These are phyloP conservation scores for Lecanicillium sp. DNA, from an alignment of 2,329 filamentous ascomycete species.

Conservation along the genomic window DNA sequence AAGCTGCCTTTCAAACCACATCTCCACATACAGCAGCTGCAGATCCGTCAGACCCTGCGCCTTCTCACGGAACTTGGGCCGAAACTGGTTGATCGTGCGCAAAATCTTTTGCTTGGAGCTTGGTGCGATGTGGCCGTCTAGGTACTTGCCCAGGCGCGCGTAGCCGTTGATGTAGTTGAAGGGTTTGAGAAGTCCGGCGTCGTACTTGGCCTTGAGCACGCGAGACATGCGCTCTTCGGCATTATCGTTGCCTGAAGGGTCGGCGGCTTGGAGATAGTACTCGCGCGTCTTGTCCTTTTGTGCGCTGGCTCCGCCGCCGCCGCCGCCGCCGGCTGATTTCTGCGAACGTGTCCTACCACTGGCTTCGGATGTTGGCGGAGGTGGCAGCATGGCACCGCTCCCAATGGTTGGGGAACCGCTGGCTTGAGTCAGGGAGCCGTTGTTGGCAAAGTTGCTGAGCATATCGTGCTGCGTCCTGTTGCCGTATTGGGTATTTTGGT, in stretches of 20 bases:
- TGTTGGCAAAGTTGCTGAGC: constrained; percentile 40
- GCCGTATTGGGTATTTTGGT: constrained; percentile 28
- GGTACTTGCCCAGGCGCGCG: constrained; percentile 78
- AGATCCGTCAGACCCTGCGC: constrained; percentile 89
- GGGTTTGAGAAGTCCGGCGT: constrained; percentile 86
- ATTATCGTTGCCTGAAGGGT: constrained; percentile 75
- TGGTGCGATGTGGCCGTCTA: constrained; percentile 79
- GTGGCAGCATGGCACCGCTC: constrained; percentile 37
- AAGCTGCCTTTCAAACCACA: constrained; percentile 96
- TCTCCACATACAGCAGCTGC: constrained; percentile 89
- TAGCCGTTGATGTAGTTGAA: constrained; percentile 99
- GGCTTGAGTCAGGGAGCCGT: constrained; percentile 17
- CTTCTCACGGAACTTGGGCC: constrained; percentile 92
- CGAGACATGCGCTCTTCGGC: constrained; percentile 95
- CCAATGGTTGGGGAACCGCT: constrained; percentile 15
- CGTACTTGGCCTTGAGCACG: constrained; percentile 88
- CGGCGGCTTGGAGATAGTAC: constrained; percentile 94
- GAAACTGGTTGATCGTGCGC: constrained; percentile 82
- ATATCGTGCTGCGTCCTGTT: constrained; percentile 36
- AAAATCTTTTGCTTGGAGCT: constrained; percentile 84
- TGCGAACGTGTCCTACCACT: constrained; percentile 50
- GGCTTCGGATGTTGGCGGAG: constrained; percentile 28
- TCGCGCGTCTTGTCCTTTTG: constrained; percentile 75
- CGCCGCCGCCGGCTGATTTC: constrained; percentile 22
- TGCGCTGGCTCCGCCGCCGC: constrained; percentile 49